Evolutionary conservation across 148 eudicot genomes (phyloP).

Genomic region (Silene latifolia): DNA sequence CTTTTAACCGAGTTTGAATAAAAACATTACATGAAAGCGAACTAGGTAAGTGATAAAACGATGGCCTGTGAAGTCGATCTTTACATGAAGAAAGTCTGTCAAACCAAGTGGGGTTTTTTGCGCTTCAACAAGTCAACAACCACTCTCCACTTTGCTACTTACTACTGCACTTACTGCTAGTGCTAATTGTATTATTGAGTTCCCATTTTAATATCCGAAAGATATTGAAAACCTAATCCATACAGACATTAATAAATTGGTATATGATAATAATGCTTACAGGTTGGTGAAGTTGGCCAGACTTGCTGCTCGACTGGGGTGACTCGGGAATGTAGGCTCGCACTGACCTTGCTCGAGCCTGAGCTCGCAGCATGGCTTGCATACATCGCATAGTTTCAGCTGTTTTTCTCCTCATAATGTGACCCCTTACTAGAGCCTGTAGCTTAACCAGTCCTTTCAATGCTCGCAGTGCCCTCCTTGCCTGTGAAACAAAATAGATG

Average conservation of each 20-base stretch:
- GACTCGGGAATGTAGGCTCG: slow-evolving; percentile 45
- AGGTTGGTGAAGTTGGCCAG: slow-evolving; percentile 37
- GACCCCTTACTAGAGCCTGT: slow-evolving; percentile 83
- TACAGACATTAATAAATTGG: neutral
- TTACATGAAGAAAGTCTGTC: neutral
- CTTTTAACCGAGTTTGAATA: too few species aligned
- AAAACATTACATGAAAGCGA: too few species aligned
- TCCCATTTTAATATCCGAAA: neutral
- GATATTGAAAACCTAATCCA: too few species aligned
- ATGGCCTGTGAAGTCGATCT: neutral
- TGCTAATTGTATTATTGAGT: neutral
- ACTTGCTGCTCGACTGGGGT: slow-evolving; percentile 46
- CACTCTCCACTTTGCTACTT: slow-evolving; percentile 15
- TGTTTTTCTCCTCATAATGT: slow-evolving; percentile 65
- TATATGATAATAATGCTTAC: slow-evolving; percentile 29
- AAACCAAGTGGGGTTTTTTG: neutral
- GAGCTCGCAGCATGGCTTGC: slow-evolving; percentile 69
- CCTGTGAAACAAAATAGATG: slow-evolving; percentile 1
- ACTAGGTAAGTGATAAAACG: too few species aligned
- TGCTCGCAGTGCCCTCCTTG: slow-evolving; percentile 81
- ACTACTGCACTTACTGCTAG: neutral
- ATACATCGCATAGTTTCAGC: slow-evolving; percentile 52
- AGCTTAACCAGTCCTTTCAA: slow-evolving; percentile 75
- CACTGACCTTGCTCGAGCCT: slow-evolving; percentile 54
- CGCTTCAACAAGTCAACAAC: slow-evolving; percentile 16